Conservation (phyloP, 2,329 filamentous ascomycete genomes). For the Cladosporium austrohemisphaericum region DNA sequence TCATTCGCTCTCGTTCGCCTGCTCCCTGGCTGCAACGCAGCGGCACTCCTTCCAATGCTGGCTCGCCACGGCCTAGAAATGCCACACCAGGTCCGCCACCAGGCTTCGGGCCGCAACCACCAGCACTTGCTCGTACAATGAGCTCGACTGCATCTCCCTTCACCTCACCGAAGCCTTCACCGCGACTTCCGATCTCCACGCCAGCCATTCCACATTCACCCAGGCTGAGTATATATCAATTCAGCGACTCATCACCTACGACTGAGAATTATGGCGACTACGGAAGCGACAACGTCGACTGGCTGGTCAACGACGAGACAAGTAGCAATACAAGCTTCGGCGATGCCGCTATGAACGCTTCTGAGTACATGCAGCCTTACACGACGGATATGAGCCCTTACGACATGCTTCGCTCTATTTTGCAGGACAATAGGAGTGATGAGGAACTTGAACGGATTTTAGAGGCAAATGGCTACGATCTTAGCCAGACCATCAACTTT, state of each 20-base stretch:
- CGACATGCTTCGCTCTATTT: constrained; percentile 92
- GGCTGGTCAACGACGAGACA: constrained; percentile 81
- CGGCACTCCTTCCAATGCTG: constrained; percentile 74
- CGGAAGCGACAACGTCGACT: constrained; percentile 92
- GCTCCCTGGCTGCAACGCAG: constrained; percentile 79
- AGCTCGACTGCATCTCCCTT: constrained; percentile 82
- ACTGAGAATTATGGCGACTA: constrained; percentile 87
- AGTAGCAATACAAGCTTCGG: constrained; percentile 76
- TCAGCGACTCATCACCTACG: constrained; percentile 76
- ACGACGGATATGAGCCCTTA: constrained; percentile 94
- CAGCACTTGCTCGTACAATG: constrained; percentile 71
- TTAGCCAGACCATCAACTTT: constrained; percentile 84
- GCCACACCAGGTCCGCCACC: constrained; percentile 81
- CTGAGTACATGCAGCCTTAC: constrained; percentile 68
- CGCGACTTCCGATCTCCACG: constrained; percentile 82
- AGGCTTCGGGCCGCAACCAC: constrained; percentile 68
- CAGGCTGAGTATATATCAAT: constrained; percentile 90
- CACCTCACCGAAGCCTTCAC: constrained; percentile 87
- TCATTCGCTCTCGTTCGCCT: constrained; percentile 85
- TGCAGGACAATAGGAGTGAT: constrained; percentile 83
- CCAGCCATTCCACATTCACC: constrained; percentile 92
- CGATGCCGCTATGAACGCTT: constrained; percentile 69
- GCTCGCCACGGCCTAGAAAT: constrained; percentile 71
- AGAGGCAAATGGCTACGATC: constrained; percentile 83
- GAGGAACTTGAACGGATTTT: constrained; percentile 93